Percentiles rank a stretch among this genome's conserved stretches.
phyloP scores from a whole-genome alignment of 768 basidiomycete genomes.

The Boletales sp. region DNA sequence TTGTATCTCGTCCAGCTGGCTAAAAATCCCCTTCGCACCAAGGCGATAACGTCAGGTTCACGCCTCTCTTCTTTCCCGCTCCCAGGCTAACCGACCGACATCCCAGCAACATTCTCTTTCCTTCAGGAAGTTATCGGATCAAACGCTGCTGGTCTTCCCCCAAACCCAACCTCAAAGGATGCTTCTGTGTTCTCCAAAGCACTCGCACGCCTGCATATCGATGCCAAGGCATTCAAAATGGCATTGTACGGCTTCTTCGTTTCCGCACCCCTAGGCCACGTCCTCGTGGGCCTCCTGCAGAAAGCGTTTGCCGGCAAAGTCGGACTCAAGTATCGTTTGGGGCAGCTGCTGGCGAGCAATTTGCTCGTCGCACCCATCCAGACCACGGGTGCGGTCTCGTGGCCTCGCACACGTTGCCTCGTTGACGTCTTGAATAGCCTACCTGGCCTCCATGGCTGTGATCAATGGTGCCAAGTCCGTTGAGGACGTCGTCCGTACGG shows the following conservation, averaged over 20 bases:
- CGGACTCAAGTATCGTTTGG: slow-evolving; percentile 57
- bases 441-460: slow-evolving; percentile 75
- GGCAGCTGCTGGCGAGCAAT: slow-evolving; percentile 73
- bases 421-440: slow-evolving; percentile 40
- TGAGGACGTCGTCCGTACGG: slow-evolving; percentile 60
- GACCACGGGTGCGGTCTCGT: slow-evolving; percentile 48
- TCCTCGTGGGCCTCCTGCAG: slow-evolving; percentile 69
- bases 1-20: slow-evolving; percentile 69
- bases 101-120: slow-evolving; percentile 51
- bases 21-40: slow-evolving; percentile 71
- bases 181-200: slow-evolving; percentile 49
- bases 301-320: slow-evolving; percentile 74
- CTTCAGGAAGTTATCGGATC: slow-evolving; percentile 82
- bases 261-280: slow-evolving; percentile 78
- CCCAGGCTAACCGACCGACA: not conserved
- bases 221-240: slow-evolving; percentile 78
- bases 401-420: not conserved
- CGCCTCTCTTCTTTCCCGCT: not conserved
- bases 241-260: slow-evolving; percentile 78
- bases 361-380: slow-evolving; percentile 76
- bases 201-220: slow-evolving; percentile 56
- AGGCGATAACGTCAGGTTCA: slow-evolving; percentile 70
- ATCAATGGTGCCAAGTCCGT: slow-evolving; percentile 75
- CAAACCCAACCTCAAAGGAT: slow-evolving; percentile 46
- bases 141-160: slow-evolving; percentile 60